Evolutionary conservation across 2,329 filamentous ascomycete genomes (phyloP).

Genomic region (Graphilbum fragrans): DNA sequence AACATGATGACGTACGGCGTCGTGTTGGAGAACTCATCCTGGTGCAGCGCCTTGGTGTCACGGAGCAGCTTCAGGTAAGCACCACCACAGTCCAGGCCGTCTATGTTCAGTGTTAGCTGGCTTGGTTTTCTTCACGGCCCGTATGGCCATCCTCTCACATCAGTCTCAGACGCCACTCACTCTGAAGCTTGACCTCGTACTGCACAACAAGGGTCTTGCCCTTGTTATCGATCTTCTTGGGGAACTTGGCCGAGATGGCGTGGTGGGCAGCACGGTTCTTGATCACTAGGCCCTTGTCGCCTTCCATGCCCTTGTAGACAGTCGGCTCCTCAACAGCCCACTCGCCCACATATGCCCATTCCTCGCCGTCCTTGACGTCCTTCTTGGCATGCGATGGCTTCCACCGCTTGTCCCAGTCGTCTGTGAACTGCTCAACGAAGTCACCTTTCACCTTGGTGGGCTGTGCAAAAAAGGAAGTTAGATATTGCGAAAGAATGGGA

Average conservation of each 20-base stretch:
- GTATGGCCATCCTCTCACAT: not conserved
- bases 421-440: slow-evolving; percentile 97
- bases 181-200: slow-evolving; percentile 98
- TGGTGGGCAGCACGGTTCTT: slow-evolving; percentile 98
- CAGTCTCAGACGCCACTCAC: slow-evolving; percentile 42
- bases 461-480: slow-evolving; percentile 31
- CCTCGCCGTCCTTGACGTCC: slow-evolving; percentile 70
- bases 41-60: slow-evolving; percentile 92
- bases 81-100: slow-evolving; percentile 93
- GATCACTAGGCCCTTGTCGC: slow-evolving; percentile 92
- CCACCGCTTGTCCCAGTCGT: slow-evolving; percentile 91
- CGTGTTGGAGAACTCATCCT: slow-evolving; percentile 94
- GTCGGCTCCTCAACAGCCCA: slow-evolving; percentile 93
- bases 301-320: slow-evolving; percentile 83
- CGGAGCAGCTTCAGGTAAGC: slow-evolving; percentile 98
- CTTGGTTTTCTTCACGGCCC: not conserved
- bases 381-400: slow-evolving; percentile 95
- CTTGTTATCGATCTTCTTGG: slow-evolving; percentile 93
- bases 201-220: slow-evolving; percentile 94
- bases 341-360: slow-evolving; percentile 95
- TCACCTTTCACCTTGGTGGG: slow-evolving; percentile 80
- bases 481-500: not conserved
- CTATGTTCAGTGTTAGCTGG: slow-evolving; percentile 27
- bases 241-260: slow-evolving; percentile 98
- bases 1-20: slow-evolving; percentile 99